Percentiles rank a stretch among this genome's conserved stretches.
Evolutionary conservation across 805 yeast genomes (phyloP).

Genomic region (Ogataea minuta): DNA sequence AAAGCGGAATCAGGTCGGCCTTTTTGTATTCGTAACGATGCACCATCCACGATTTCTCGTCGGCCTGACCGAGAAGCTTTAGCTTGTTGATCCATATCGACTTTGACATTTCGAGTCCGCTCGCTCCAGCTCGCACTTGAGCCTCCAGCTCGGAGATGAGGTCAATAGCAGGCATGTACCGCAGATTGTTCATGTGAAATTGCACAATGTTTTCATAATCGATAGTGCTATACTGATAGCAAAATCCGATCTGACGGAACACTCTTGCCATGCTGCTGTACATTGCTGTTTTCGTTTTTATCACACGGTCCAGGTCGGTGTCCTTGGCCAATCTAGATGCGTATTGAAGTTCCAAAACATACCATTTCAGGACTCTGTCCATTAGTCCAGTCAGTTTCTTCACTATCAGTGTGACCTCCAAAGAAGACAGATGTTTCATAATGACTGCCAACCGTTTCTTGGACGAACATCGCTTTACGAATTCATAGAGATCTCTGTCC

Average conservation of each 20-base stretch:
- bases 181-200: slow-evolving; percentile 20
- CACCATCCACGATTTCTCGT: slow-evolving; percentile 26
- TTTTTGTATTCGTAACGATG: slow-evolving; percentile 21
- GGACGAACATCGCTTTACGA: slow-evolving; percentile 1
- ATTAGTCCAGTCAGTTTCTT: slow-evolving; percentile 16
- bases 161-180: slow-evolving; percentile 22
- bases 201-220: slow-evolving; percentile 29
- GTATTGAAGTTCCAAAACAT: slow-evolving; percentile 21
- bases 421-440: slow-evolving; percentile 7
- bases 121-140: slow-evolving; percentile 1
- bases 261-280: slow-evolving; percentile 9
- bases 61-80: slow-evolving; percentile 24
- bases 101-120: slow-evolving; percentile 20
- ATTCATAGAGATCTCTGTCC: slow-evolving; percentile 13
- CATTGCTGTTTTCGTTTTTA: slow-evolving; percentile 7
- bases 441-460: slow-evolving; percentile 1
- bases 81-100: slow-evolving; percentile 27
- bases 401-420: slow-evolving; percentile 22
- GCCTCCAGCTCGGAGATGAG: slow-evolving; percentile 22
- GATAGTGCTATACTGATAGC: slow-evolving; percentile 9
- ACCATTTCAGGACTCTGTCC: slow-evolving; percentile 8
- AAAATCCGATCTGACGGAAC: slow-evolving; percentile 5
- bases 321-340: slow-evolving; percentile 22
- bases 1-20: slow-evolving; percentile 12
- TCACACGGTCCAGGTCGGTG: slow-evolving; percentile 8